phyloP scores from a whole-genome alignment of 2,329 filamentous ascomycete genomes.

The Aspergillus fructus region DNA sequence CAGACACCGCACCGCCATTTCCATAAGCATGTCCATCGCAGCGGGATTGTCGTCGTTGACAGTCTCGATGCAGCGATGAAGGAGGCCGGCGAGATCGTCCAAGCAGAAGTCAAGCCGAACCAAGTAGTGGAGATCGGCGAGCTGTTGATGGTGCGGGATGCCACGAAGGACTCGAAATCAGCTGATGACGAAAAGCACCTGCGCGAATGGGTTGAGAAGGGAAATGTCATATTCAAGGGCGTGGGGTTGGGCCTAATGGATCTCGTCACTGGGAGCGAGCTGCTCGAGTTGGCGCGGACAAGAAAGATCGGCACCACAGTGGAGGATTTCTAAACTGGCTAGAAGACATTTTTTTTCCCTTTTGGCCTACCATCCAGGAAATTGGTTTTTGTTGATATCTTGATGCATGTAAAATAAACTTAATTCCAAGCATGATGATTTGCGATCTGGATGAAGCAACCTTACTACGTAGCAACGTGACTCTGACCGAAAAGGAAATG shows the following conservation, averaged over 20 bases:
- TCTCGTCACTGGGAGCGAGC: constrained; percentile 60
- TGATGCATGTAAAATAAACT: not conserved
- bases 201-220: constrained; percentile 60
- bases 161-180: constrained; percentile 32
- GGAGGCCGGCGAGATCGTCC: constrained; percentile 83
- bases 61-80: constrained; percentile 75
- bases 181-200: constrained; percentile 44
- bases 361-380: not conserved
- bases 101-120: constrained; percentile 68
- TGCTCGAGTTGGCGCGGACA: constrained; percentile 57
- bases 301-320: constrained; percentile 54
- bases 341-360: not conserved
- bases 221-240: constrained; percentile 69
- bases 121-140: constrained; percentile 88
- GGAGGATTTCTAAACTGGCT: constrained; percentile 39
- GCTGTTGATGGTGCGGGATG: constrained; percentile 64
- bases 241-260: constrained; percentile 70
- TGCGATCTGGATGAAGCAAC: not conserved
- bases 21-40: constrained; percentile 53
- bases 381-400: constrained; percentile 2
- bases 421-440: constrained; percentile 2
- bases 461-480: not conserved
- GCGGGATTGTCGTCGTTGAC: constrained; percentile 62
- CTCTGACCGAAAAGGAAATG: constrained; percentile 3
- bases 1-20: constrained; percentile 46